phyloP scores from a whole-genome alignment of 1,139 yeast genomes.

The Nakaseomyces glabratus region DNA sequence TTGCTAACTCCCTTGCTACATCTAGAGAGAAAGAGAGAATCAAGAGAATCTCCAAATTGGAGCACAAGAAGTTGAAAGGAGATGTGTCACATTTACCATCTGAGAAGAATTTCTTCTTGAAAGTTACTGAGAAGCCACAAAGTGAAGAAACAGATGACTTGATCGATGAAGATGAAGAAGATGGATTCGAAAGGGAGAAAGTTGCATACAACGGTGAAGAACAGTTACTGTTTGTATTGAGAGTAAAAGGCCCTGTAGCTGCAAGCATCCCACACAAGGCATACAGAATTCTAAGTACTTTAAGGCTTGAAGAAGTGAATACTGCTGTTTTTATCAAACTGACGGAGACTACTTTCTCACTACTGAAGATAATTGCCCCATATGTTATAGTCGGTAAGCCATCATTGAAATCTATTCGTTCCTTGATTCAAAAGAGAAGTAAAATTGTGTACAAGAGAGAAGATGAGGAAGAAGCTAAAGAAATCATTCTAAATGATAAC shows the following conservation, averaged over 20 bases:
- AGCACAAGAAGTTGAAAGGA: constrained; percentile 28
- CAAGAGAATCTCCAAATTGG: constrained; percentile 48
- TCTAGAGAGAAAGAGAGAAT: constrained; percentile 62
- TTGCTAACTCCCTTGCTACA: constrained; percentile 54
- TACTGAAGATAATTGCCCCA: constrained; percentile 59
- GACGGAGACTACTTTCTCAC: constrained; percentile 46
- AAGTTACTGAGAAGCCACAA: constrained; percentile 20
- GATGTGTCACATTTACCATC: constrained; percentile 23
- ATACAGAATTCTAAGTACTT: constrained; percentile 45
- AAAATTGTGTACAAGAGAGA: constrained; percentile 36
- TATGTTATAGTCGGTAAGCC: constrained; percentile 69
- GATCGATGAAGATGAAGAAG: constrained; percentile 30
- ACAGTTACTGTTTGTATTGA: constrained; percentile 52
- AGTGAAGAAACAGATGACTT: constrained; percentile 12
- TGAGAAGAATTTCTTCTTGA: constrained; percentile 26
- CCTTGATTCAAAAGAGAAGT: constrained; percentile 68
- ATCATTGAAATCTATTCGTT: constrained; percentile 58
- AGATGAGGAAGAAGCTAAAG: constrained; percentile 33
- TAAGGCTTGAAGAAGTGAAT: constrained; percentile 51
- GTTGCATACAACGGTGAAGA: constrained; percentile 35
- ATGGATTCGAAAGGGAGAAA: constrained; percentile 30
- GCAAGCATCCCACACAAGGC: constrained; percentile 60
- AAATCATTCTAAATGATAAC: constrained; percentile 56
- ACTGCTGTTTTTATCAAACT: constrained; percentile 65
- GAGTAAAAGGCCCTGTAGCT: constrained; percentile 55